phyloP scores from a whole-genome alignment of 306 rosid species.

The Dalbergia oliveri region DNA sequence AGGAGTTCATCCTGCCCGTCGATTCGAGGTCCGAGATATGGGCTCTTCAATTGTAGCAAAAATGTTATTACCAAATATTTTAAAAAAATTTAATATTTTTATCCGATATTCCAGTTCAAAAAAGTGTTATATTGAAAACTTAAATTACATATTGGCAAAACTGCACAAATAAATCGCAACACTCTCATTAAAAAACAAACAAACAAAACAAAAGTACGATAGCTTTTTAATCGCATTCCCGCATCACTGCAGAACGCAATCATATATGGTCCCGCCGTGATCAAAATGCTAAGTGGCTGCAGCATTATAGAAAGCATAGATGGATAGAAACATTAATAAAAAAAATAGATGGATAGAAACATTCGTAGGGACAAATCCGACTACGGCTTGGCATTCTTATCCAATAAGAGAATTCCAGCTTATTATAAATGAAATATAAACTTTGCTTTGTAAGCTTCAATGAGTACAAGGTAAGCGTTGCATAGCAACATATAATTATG shows the following conservation, averaged over 20 bases:
- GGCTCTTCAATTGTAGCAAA: too few relatives aligned
- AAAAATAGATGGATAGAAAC: neutral
- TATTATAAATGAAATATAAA: neutral
- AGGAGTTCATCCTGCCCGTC: too few relatives aligned
- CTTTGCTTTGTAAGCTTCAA: neutral
- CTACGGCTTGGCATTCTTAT: neutral
- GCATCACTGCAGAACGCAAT: neutral
- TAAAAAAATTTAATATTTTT: too few relatives aligned
- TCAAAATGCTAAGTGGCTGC: neutral
- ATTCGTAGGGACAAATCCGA: neutral
- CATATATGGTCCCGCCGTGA: neutral
- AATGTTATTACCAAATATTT: too few relatives aligned
- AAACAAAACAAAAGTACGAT: neutral
- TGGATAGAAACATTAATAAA: neutral
- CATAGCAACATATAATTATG: neutral
- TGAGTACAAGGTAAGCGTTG: neutral
- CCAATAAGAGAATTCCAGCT: neutral
- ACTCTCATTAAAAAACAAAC: too few relatives aligned
- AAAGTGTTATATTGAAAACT: too few relatives aligned
- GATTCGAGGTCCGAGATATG: too few relatives aligned
- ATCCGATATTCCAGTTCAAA: too few relatives aligned
- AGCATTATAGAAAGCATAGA: too few relatives aligned
- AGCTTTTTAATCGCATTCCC: neutral
- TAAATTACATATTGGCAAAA: too few relatives aligned
- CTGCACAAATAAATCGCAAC: too few relatives aligned